Evolutionary conservation across 2,329 filamentous ascomycete species (phyloP).

Genomic region (Cladosporium colombiae): DNA sequence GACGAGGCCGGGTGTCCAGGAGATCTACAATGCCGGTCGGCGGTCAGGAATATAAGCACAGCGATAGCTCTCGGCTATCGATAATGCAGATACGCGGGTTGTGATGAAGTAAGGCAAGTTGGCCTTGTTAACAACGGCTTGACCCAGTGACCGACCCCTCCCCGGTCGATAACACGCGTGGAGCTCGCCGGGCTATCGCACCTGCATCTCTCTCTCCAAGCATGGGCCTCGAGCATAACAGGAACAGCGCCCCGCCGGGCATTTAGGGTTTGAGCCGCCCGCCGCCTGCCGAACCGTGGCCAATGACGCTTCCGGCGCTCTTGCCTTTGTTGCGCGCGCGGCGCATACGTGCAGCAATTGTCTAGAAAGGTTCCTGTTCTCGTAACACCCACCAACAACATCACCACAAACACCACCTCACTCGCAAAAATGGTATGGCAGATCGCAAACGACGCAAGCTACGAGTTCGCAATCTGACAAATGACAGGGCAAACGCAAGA

Average conservation of each 20-base stretch:
- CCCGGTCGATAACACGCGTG: conserved; percentile 8
- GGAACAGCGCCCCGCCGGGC: background rate
- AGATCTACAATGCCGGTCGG: conserved; percentile 11
- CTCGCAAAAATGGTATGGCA: conserved; percentile 6
- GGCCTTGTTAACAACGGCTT: conserved; percentile 7
- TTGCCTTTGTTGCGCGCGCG: conserved; percentile 1
- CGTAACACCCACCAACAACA: background rate
- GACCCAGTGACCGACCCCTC: background rate
- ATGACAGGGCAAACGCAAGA: conserved; percentile 85
- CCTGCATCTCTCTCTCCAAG: background rate
- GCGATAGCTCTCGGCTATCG: conserved; percentile 17
- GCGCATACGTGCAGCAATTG: conserved; percentile 10
- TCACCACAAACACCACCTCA: background rate
- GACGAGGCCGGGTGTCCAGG: conserved; percentile 2
- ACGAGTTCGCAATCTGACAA: background rate
- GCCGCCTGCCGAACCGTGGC: background rate
- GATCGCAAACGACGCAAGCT: too few relatives aligned
- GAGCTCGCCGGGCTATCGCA: conserved; percentile 10
- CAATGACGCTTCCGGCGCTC: background rate
- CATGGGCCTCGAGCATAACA: background rate
- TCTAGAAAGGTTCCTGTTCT: background rate
- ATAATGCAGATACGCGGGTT: conserved; percentile 13
- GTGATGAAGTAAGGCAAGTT: conserved; percentile 15
- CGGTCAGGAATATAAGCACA: conserved; percentile 5
- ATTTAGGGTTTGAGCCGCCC: background rate